Percentiles rank a stretch among this genome's conserved stretches.
Conservation (phyloP, 2,329 filamentous ascomycete genomes). For the Talaromyces sp. region DNA sequence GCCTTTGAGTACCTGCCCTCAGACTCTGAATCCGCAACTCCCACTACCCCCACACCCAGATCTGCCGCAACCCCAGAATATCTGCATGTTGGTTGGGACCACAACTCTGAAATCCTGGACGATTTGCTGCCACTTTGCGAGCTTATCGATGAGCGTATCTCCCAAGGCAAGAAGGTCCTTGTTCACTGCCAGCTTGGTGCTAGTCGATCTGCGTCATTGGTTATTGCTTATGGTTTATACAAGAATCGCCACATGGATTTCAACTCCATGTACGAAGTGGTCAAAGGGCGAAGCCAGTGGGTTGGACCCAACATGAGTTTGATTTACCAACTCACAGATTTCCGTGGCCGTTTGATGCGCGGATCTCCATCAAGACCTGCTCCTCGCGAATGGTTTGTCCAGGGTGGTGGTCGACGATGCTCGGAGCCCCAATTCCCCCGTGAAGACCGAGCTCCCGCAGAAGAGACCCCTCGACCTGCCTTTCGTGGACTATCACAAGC, state of each 20-base stretch:
- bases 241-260: constrained; percentile 65
- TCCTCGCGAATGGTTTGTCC: constrained; percentile 40
- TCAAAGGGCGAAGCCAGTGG: constrained; percentile 67
- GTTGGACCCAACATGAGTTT: constrained; percentile 71
- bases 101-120: constrained; percentile 68
- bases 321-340: constrained; percentile 69
- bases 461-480: constrained; percentile 20
- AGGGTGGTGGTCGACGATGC: constrained; percentile 28
- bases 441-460: constrained; percentile 17
- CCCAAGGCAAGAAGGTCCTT: constrained; percentile 61
- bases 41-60: constrained; percentile 32
- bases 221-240: constrained; percentile 67
- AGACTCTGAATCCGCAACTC: constrained; percentile 28
- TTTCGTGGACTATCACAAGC: constrained; percentile 27
- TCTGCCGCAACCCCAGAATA: constrained; percentile 58
- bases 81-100: constrained; percentile 67
- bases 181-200: constrained; percentile 68
- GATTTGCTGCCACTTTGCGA: constrained; percentile 63
- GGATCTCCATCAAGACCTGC: constrained; percentile 34
- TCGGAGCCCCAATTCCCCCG: constrained; percentile 34
- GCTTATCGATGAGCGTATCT: constrained; percentile 62
- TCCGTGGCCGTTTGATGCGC: constrained; percentile 50
- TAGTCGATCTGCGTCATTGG: constrained; percentile 66
- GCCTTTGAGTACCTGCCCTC: constrained; percentile 46
- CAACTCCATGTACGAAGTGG: constrained; percentile 65